phyloP scores from a whole-genome alignment of 1,284 basidiomycete species.

The Mrakiaceae sp. region DNA sequence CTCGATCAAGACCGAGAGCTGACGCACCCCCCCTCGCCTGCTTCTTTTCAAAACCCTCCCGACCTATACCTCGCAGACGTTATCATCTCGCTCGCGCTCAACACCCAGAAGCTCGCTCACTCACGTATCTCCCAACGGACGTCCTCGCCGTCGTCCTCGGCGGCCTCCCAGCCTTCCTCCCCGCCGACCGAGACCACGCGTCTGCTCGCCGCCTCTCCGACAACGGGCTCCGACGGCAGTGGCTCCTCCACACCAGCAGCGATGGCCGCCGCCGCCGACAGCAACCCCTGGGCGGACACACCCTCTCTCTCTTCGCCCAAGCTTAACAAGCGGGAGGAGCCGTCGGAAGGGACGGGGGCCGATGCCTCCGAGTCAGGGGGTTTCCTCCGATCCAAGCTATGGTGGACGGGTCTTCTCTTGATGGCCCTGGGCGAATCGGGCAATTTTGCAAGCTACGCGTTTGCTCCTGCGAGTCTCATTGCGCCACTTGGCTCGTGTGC shows the following conservation, averaged over 20 bases:
- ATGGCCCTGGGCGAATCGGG: constrained; percentile 87
- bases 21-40: not conserved
- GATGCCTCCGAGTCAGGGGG: constrained; percentile 25
- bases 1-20: not conserved
- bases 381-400: constrained; percentile 73
- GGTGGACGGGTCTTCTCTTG: constrained; percentile 82
- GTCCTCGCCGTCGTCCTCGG: not conserved
- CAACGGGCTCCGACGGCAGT: not conserved
- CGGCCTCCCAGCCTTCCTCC: not conserved
- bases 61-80: constrained; percentile 2
- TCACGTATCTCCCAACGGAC: not conserved
- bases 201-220: not conserved
- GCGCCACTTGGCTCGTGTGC: constrained; percentile 68
- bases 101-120: constrained; percentile 15
- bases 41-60: not conserved
- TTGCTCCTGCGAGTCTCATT: constrained; percentile 85
- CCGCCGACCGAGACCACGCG: not conserved
- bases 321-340: too few species aligned
- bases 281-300: constrained; percentile 8
- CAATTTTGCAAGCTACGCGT: constrained; percentile 82
- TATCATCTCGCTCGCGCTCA: constrained; percentile 16
- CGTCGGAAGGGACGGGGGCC: too few species aligned
- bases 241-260: not conserved
- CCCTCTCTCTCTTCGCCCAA: not conserved
- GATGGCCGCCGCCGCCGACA: not conserved